phyloP scores from a whole-genome alignment of 2,329 filamentous ascomycete species.

The Zalaria sp. region DNA sequence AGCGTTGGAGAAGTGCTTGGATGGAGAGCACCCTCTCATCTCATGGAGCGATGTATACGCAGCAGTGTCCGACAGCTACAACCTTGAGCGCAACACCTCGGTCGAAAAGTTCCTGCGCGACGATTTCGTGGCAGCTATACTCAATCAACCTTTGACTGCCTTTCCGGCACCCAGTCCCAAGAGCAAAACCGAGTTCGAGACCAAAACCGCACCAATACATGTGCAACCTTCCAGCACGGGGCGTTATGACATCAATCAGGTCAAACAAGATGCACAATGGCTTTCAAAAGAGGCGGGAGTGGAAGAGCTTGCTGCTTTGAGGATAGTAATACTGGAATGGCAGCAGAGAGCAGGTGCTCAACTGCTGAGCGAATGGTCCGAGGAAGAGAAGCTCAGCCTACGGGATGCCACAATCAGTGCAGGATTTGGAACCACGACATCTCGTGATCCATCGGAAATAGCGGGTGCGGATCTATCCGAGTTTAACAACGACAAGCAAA shows the following conservation, averaged over 20 bases:
- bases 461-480: neutral
- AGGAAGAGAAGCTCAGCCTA: conserved; percentile 63
- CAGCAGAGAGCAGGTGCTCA: conserved; percentile 65
- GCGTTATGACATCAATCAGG: conserved; percentile 58
- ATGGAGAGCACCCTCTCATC: conserved; percentile 67
- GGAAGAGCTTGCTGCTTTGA: conserved; percentile 69
- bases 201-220: conserved; percentile 76
- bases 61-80: conserved; percentile 37
- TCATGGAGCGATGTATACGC: conserved; percentile 45
- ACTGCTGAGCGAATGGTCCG: conserved; percentile 55
- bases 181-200: conserved; percentile 61
- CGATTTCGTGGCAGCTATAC: conserved; percentile 50
- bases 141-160: conserved; percentile 54
- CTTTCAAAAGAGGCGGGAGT: conserved; percentile 64
- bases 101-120: conserved; percentile 59
- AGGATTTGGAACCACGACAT: conserved; percentile 21
- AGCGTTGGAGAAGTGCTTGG: conserved; percentile 71
- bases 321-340: conserved; percentile 69
- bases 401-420: conserved; percentile 58
- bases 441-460: neutral
- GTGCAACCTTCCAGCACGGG: conserved; percentile 53
- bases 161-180: conserved; percentile 50
- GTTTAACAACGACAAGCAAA: conserved; percentile 3
- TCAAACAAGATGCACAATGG: conserved; percentile 80
- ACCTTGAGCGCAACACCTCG: conserved; percentile 32